These are phyloP conservation scores for Polyporus tsugae DNA, from an alignment of 1,284 basidiomycete species.

Conservation along the genomic window DNA sequence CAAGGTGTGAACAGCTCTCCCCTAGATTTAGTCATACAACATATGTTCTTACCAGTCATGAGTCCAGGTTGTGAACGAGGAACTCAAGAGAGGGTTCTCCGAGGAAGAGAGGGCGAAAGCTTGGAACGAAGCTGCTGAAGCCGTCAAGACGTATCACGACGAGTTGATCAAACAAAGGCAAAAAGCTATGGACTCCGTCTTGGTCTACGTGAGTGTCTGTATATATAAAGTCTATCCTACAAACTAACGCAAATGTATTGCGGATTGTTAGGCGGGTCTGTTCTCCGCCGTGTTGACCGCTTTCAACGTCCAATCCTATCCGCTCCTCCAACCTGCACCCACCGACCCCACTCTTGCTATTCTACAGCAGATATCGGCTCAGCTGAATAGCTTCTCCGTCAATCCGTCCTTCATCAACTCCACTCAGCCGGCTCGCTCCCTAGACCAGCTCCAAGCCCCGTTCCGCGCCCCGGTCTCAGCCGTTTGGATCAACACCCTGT, in stretches of 20 bases:
- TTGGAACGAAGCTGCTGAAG: constrained; percentile 1
- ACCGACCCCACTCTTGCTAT: constrained; percentile 5
- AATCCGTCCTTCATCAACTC: constrained; percentile 17
- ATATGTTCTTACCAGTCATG: too few species aligned
- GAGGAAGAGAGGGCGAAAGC: neutral
- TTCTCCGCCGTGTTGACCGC: constrained; percentile 21
- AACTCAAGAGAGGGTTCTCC: constrained; percentile 3
- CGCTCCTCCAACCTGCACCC: constrained; percentile 14
- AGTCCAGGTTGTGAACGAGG: neutral
- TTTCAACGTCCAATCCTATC: constrained; percentile 19
- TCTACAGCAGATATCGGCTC: constrained; percentile 13
- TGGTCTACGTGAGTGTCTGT: constrained; percentile 7
- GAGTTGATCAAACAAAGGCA: constrained; percentile 10
- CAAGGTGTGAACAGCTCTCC: too few species aligned
- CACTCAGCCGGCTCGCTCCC: constrained; percentile 24
- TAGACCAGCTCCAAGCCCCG: constrained; percentile 1
- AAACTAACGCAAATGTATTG: neutral
- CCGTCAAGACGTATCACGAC: constrained; percentile 9
- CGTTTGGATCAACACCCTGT: constrained; percentile 29
- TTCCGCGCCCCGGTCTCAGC: constrained; percentile 11
- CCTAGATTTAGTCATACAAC: too few species aligned
- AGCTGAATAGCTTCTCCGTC: constrained; percentile 10
- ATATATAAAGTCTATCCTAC: too few species aligned
- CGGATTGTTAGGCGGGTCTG: constrained; percentile 6
- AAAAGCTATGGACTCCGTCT: constrained; percentile 12